Evolutionary conservation across 768 basidiomycete genomes (phyloP).

Genomic region (Panellus pusillus): DNA sequence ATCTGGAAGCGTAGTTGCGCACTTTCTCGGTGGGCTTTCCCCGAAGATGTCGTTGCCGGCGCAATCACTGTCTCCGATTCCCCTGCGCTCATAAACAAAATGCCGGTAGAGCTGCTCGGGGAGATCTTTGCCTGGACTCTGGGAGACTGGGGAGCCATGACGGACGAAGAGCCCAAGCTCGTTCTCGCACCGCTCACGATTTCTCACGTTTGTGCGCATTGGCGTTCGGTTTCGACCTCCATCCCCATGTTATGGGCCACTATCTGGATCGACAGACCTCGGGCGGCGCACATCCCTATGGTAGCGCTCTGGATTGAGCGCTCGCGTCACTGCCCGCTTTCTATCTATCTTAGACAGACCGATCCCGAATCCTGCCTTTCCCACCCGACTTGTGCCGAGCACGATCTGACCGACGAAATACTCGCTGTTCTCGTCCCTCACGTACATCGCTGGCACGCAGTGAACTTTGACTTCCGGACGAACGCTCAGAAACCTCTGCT

Average conservation of each 20-base stretch:
- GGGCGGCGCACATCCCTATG: constrained; percentile 14
- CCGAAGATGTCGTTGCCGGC: neutral
- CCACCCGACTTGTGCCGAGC: constrained; percentile 14
- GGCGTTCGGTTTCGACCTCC: constrained; percentile 16
- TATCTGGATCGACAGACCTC: constrained; percentile 19
- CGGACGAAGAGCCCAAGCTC: constrained; percentile 5
- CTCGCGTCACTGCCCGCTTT: constrained; percentile 11
- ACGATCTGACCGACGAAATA: constrained; percentile 16
- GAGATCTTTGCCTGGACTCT: constrained; percentile 17
- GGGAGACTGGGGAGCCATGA: constrained; percentile 9
- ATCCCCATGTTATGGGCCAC: constrained; percentile 18
- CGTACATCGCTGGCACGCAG: constrained; percentile 11
- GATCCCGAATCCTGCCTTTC: constrained; percentile 18
- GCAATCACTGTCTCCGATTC: neutral
- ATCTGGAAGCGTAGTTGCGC: neutral
- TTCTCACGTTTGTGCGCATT: constrained; percentile 19
- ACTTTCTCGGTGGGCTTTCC: neutral
- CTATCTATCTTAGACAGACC: constrained; percentile 19
- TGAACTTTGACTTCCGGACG: constrained; percentile 9
- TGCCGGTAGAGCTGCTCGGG: constrained; percentile 18
- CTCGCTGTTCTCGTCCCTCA: constrained; percentile 16
- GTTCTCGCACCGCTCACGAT: constrained; percentile 13
- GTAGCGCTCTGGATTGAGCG: constrained; percentile 20
- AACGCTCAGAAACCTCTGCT: constrained; percentile 9
- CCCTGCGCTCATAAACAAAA: constrained; percentile 2